Conservation (phyloP, 768 basidiomycete genomes). For the Hydnomerulius pinastri region DNA sequence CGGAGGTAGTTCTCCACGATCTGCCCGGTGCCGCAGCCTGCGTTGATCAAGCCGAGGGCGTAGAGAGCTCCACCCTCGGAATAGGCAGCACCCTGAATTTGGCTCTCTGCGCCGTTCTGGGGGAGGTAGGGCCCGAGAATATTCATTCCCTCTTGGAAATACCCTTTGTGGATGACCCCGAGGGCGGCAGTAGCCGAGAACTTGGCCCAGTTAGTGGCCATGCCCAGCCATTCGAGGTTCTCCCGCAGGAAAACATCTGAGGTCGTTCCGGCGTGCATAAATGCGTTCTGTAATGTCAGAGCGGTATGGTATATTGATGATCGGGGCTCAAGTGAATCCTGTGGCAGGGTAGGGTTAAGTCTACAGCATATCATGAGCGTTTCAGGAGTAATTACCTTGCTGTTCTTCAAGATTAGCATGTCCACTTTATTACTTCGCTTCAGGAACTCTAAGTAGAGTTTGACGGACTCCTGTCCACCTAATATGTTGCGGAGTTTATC, state of each 20-base stretch:
- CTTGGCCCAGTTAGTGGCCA: constrained; percentile 98
- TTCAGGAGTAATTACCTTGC: constrained; percentile 58
- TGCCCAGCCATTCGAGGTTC: constrained; percentile 94
- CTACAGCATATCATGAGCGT: not conserved
- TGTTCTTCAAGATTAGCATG: constrained; percentile 86
- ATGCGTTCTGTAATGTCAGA: constrained; percentile 94
- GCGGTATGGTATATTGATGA: constrained; percentile 98
- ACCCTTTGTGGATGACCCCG: constrained; percentile 97
- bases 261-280: constrained; percentile 97
- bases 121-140: constrained; percentile 96
- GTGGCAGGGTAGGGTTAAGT: constrained; percentile 11
- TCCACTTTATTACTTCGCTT: constrained; percentile 94
- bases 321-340: constrained; percentile 91
- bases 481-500: constrained; percentile 82
- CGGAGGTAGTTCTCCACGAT: constrained; percentile 77
- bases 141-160: constrained; percentile 88
- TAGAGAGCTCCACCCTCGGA: constrained; percentile 97
- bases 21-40: constrained; percentile 75
- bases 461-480: constrained; percentile 88
- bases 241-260: constrained; percentile 93
- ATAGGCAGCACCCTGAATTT: constrained; percentile 77
- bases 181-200: constrained; percentile 97
- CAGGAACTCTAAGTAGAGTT: constrained; percentile 93
- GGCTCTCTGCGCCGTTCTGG: constrained; percentile 70
- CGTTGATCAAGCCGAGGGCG: constrained; percentile 92